phyloP scores from a whole-genome alignment of 2,329 filamentous ascomycete genomes.

The Cytospora chrysosperma region DNA sequence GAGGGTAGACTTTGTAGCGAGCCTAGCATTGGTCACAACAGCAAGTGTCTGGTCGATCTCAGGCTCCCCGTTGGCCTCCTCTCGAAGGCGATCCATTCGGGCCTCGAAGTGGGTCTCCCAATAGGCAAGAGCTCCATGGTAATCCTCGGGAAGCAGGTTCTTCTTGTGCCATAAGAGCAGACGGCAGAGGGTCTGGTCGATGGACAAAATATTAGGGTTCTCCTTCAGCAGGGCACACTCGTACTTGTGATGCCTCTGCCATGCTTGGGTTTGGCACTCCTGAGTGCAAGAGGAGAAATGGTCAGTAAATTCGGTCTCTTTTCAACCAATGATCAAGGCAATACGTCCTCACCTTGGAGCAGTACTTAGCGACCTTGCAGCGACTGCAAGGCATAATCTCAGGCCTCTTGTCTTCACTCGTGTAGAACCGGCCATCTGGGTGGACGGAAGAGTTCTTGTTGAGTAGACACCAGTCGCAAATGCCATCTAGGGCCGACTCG shows the following conservation, averaged over 20 bases:
- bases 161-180: slow-evolving; percentile 30
- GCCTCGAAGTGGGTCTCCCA: slow-evolving; percentile 32
- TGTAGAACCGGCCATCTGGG: slow-evolving; percentile 15
- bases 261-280: slow-evolving; percentile 33
- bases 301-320: not conserved
- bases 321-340: too few species aligned
- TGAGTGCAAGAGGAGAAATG: slow-evolving; percentile 4
- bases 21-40: slow-evolving; percentile 19
- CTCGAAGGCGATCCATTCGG: slow-evolving; percentile 22
- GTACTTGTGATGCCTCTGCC: slow-evolving; percentile 33
- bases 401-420: not conserved
- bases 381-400: slow-evolving; percentile 26
- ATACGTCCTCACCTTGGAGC: slow-evolving; percentile 28
- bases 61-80: slow-evolving; percentile 12
- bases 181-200: slow-evolving; percentile 29
- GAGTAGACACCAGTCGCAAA: slow-evolving; percentile 33
- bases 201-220: slow-evolving; percentile 22
- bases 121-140: slow-evolving; percentile 24
- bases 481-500: slow-evolving; percentile 19
- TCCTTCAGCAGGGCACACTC: slow-evolving; percentile 32
- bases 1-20: slow-evolving; percentile 21
- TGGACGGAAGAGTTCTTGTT: slow-evolving; percentile 20
- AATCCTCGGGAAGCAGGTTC: slow-evolving; percentile 22
- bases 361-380: slow-evolving; percentile 32
- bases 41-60: slow-evolving; percentile 10